Base-by-base conservation (phyloP, 2,329 filamentous ascomycete genomes). In the Cucurbitaria berberidis region DNA sequence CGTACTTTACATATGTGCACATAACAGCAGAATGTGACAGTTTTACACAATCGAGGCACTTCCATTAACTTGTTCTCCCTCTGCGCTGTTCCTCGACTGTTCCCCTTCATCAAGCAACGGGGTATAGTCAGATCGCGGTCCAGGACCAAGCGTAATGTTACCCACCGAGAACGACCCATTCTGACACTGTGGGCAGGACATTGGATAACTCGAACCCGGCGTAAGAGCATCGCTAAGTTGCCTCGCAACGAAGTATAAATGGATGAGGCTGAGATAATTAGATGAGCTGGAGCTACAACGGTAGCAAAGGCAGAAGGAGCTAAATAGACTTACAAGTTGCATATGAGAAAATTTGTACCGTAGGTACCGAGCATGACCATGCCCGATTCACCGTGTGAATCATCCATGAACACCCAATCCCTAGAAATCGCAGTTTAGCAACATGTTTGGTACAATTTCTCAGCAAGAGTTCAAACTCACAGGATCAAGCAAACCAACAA, bases 151-250 rank as follows among this genome's bases (percentile, higher is more conserved):
- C 16, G 56, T 60, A 22, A 57, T 51, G 8, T 44, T 50, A 0
- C 49, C 55, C 9, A 60, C 47, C 3, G 55, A 53, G 22, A 69
- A 62, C 4, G 62, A 53, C 1, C 47, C 45, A 34, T 60, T 55
- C 30, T 65, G 64, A 51, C 66, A 71, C 26, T 69, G 63, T 19
- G 68, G 63, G 41, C 69, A 72, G 2, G 60, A 63, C 5, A 38
- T 45, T 0, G 64, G 61, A 35, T 59, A 66, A 7, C 35, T 54
- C n/a, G 52, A 30, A 2, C 59, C 61, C 1, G 58, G 50, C 10
- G 43, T 19, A 0, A 69, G 13, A 0, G 58, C 49, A 6, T 70
- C 66, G 2, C 45, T 30, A 2, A 70, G 47, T 27, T 65, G 58
- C 1, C 42, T 48, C 1, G 36, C 35, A n/a, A 62, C 58, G 22